Percentiles rank a stretch among this genome's conserved stretches.
These are phyloP conservation scores for Trichophyton schoenleinii DNA, from an alignment of 2,329 filamentous ascomycete species.

Conservation along the genomic window DNA sequence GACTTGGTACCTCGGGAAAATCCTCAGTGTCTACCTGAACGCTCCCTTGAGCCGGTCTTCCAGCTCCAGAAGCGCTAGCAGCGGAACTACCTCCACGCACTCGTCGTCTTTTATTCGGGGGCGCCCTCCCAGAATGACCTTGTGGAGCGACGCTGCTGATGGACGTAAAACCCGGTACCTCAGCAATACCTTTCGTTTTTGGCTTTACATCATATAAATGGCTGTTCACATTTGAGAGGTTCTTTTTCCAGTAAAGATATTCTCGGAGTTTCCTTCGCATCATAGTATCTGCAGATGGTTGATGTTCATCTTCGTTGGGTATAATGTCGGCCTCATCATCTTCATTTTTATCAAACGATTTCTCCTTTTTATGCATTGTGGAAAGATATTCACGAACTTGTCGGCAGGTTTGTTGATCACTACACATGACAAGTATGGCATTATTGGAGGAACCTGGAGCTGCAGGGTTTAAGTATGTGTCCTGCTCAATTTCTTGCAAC, in stretches of 20 bases:
- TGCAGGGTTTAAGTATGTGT: slow-evolving; percentile 69
- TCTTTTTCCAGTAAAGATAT: slow-evolving; percentile 81
- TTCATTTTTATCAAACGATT: slow-evolving; percentile 22
- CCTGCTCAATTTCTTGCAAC: slow-evolving; percentile 82
- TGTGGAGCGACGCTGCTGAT: not conserved
- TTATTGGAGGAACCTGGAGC: slow-evolving; percentile 74
- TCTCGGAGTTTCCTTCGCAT: slow-evolving; percentile 76
- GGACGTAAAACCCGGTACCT: not conserved
- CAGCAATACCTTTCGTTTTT: slow-evolving; percentile 15
- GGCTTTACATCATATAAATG: slow-evolving; percentile 25
- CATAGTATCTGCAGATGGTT: slow-evolving; percentile 70
- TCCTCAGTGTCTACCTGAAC: slow-evolving; percentile 65
- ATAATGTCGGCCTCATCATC: slow-evolving; percentile 17
- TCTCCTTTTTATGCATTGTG: slow-evolving; percentile 53
- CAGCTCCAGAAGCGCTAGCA: slow-evolving; percentile 40
- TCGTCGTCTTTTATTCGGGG: slow-evolving; percentile 74
- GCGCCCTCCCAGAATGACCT: slow-evolving; percentile 39
- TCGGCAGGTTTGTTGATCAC: slow-evolving; percentile 69
- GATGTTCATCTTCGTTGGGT: slow-evolving; percentile 26
- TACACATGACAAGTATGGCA: slow-evolving; percentile 93
- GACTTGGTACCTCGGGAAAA: slow-evolving; percentile 64
- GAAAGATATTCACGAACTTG: slow-evolving; percentile 86
- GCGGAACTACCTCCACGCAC: slow-evolving; percentile 61
- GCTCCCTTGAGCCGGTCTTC: slow-evolving; percentile 59
- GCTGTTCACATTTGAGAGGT: slow-evolving; percentile 70